A percentile compares a stretch with the other conserved stretches of the same genome.
Conservation (phyloP, 768 basidiomycete genomes). For the Coprinopsis cinerea region DNA sequence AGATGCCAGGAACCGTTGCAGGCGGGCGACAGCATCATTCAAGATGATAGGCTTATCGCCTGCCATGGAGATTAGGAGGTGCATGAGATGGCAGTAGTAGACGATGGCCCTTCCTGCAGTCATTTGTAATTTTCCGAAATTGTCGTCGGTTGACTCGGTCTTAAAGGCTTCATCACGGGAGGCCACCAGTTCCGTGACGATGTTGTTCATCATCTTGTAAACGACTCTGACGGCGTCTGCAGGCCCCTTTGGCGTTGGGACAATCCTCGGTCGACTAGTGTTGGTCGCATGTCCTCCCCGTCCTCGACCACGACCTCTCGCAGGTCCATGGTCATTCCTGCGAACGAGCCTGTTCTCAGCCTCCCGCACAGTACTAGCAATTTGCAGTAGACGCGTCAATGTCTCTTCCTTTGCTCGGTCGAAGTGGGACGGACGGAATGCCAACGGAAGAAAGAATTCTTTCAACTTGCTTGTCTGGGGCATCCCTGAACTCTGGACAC, state of each 20-base stretch:
- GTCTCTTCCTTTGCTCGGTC: constrained; percentile 24
- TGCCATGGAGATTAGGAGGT: constrained; percentile 33
- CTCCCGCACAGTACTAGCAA: constrained; percentile 25
- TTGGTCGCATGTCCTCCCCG: neutral
- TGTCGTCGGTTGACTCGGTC: constrained; percentile 8
- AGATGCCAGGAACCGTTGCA: constrained; percentile 25
- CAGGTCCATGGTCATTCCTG: constrained; percentile 1
- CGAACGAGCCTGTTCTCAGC: constrained; percentile 17
- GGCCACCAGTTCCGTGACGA: constrained; percentile 39
- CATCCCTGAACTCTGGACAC: constrained; percentile 41
- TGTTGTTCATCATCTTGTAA: constrained; percentile 41
- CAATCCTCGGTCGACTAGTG: neutral
- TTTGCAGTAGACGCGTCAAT: constrained; percentile 27
- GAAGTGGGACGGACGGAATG: constrained; percentile 37
- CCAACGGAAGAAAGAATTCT: constrained; percentile 37
- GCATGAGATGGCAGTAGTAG: constrained; percentile 41
- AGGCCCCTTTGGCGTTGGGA: constrained; percentile 14
- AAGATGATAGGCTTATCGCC: constrained; percentile 25
- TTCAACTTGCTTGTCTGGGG: no score
- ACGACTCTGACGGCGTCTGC: constrained; percentile 30
- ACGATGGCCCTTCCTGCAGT: no score
- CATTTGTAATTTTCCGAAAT: constrained; percentile 43
- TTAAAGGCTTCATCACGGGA: constrained; percentile 30
- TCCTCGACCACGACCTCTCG: constrained; percentile 7
- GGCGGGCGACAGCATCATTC: constrained; percentile 25